Conservation (phyloP, 345 rosid species). For the Physaria fendleri region DNA sequence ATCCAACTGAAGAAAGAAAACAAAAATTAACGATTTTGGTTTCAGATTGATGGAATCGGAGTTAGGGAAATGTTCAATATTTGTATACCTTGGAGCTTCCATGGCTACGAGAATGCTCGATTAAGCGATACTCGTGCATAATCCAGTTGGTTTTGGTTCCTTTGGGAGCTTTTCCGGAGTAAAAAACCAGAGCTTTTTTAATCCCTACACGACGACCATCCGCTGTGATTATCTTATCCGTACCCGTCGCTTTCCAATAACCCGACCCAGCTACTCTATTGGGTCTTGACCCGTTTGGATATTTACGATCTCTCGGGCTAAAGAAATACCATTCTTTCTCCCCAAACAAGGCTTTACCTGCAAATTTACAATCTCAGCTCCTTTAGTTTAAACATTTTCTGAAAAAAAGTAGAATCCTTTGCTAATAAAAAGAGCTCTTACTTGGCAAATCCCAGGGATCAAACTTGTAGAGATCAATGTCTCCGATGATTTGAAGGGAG, state of each 20-base stretch:
- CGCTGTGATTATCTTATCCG: constrained; percentile 61
- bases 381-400: background rate
- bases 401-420: background rate
- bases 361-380: background rate
- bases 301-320: constrained; percentile 78
- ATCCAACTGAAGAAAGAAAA: constrained; percentile 49
- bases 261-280: constrained; percentile 92
- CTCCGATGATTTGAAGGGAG: constrained; percentile 60
- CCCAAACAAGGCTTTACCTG: constrained; percentile 67
- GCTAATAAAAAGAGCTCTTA: constrained; percentile 30
- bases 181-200: constrained; percentile 91
- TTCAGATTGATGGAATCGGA: background rate
- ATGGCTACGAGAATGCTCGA: constrained; percentile 41
- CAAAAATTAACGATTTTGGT: background rate
- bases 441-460: constrained; percentile 94
- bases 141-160: constrained; percentile 98
- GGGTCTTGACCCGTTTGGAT: constrained; percentile 95
- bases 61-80: background rate
- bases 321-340: constrained; percentile 68
- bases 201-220: constrained; percentile 83
- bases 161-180: constrained; percentile 84
- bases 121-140: constrained; percentile 92
- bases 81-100: constrained; percentile 64
- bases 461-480: constrained; percentile 86
- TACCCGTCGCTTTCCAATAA: constrained; percentile 98